Evolutionary conservation across 169 alveolate species (phyloP), one percentile per base, ranked within the genome.

Genomic region (Cryptosporidium baileyi): DNA sequence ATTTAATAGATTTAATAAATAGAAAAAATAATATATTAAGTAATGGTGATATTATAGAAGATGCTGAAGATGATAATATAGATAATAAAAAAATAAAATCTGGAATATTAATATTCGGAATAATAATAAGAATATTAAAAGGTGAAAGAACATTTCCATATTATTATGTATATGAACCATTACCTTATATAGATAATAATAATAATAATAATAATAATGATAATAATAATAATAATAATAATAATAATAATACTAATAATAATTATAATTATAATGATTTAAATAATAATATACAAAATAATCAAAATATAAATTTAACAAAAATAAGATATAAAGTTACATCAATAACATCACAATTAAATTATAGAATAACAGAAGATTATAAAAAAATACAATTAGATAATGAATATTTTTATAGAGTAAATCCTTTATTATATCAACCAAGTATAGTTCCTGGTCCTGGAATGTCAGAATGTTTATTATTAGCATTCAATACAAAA

Each of bases 151-250:
- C 65, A 32, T 74, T 74, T 57, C 85, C 85, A 36, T 74, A 74
- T 54, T 74, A 74, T 74, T 74, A n/a, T 74, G 67, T 74, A 54
- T 74, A 74, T 74, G 85, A 74, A 40, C 85, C 85, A 74, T 54
- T 74, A 30, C 85, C 85, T 0, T 57, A 74, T 13, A 32, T 65
- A 51, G 81, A 65, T 28, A 63, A 45, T 43, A 11, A 17, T 32
- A 40, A 19, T 32, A 22, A 40, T 13, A 54, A 40, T 0, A 24
- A 8, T 0, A 45, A n/a, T 24, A 34, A 44, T 11, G n/a, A 38
- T 38, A 40, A 22, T 43, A 40, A 54, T 2, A 24, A 36, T 22
- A 6, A 7, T 34, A 28, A 54, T 38, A 54, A 36, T 24, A 34
- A 3, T 6, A 22, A 57, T 32, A 17, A 61, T 15, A 19, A 34